Base-by-base conservation (phyloP, 177 flowering plant species). In the Telopea speciosissima region DNA sequence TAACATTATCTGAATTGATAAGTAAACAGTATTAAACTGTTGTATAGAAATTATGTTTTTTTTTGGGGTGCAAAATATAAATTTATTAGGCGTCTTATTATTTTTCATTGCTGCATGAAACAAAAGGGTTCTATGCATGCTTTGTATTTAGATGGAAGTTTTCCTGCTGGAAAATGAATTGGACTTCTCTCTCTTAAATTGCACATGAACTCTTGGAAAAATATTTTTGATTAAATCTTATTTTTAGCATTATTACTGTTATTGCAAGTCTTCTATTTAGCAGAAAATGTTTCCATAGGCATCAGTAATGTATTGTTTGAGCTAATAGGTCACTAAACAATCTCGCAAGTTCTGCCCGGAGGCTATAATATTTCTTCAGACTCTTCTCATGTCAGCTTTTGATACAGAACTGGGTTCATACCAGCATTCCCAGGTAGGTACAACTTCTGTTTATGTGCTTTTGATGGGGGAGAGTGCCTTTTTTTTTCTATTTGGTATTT, bases 341-440 rank as follows among this genome's bases (percentile, higher is more conserved):
- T 90, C 97, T 69, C 69, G 62, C 77, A 96, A 89, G 82, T 86
- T 90, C 73, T 96, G 88, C 79, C 97, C 98, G 62, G 99, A 96
- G 84, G 90, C 92, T 36, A 73, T 93, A 69, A 69, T 82, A 68
- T 91, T 91, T 78, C 80, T 93, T 52, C 83, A 73, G 67, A 80
- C 87, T 56, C 64, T 90, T 74, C 82, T 93, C 72, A 75, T 82
- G 75, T 87, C 92, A 74, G 86, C 92, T 61, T 69, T 75, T 13
- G 79, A 76, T 71, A 70, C 77, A 42, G 83, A 80, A 60, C 67
- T 66, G 28, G 72, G 25, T 40, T 71, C 80, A 52, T 70, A 61
- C 72, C 76, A 77, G 63, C 77, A 80, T 73, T 73, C 85, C 75
- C 83, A 85, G 89, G 97, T 93, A 85, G 89, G 97, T 93, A 74